A percentile compares a stretch with the other conserved stretches of the same genome.
phyloP scores from a whole-genome alignment of 2,329 filamentous ascomycete species.

The Claviceps arundinis region DNA sequence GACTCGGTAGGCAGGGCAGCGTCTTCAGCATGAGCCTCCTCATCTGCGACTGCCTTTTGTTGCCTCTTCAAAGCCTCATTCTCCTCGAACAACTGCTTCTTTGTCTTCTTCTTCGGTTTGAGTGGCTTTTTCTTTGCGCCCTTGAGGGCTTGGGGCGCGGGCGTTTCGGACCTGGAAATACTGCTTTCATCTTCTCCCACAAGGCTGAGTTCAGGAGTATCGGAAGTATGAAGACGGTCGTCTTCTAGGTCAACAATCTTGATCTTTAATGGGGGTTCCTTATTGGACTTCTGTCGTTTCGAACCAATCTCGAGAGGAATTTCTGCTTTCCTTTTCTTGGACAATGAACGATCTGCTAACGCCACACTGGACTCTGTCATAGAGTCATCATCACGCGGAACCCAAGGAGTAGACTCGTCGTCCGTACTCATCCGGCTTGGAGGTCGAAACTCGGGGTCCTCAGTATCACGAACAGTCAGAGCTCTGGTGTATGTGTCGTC shows the following conservation, averaged over 20 bases:
- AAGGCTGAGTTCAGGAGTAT: conserved; percentile 36
- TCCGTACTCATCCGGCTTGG: conserved; percentile 60
- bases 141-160: conserved; percentile 27
- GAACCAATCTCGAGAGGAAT: conserved; percentile 51
- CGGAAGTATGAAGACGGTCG: conserved; percentile 31
- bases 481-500: conserved; percentile 54
- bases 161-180: conserved; percentile 33
- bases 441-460: conserved; percentile 72
- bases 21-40: conserved; percentile 26
- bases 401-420: conserved; percentile 36
- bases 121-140: conserved; percentile 40
- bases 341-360: conserved; percentile 39
- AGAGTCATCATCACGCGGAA: conserved; percentile 44
- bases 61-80: conserved; percentile 45
- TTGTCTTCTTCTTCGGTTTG: conserved; percentile 61
- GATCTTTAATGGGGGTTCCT: conserved; percentile 57
- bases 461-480: conserved; percentile 57
- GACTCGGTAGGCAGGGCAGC: conserved; percentile 20
- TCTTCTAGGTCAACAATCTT: conserved; percentile 40
- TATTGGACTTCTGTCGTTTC: conserved; percentile 67
- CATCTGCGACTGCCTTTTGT: conserved; percentile 31
- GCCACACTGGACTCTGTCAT: conserved; percentile 63
- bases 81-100: conserved; percentile 64
- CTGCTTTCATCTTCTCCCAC: conserved; percentile 28
- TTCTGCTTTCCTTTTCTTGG: conserved; percentile 63